Base-by-base conservation (phyloP, 805 yeast species). In the Kuraishia cidri region DNA sequence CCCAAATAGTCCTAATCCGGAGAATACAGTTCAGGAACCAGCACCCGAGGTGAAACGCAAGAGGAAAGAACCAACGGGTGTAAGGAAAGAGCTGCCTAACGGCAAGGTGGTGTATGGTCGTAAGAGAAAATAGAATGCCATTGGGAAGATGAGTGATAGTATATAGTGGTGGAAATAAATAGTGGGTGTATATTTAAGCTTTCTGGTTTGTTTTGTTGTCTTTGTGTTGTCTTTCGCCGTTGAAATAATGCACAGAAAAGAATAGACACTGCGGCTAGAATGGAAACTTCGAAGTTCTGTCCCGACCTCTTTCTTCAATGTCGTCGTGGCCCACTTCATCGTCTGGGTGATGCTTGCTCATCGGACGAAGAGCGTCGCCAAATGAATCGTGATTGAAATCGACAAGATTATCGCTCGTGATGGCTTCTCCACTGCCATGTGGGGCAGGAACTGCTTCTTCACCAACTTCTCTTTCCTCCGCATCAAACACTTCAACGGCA, bases 41-140 rank as follows among this genome's bases (percentile, higher is more conserved):
- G 40, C 40, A 16, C 12, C 28, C 3, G 35, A 32, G 20, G 35
- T 44, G 26, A 56, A 55, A 39, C 47, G 44, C 30, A 58, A 50
- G 37, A 59, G 58, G 46, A 52, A 56, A 32, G 46, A 43, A 13
- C 57, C 47, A 16, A 54, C 50, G 32, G 73, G 71, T 7, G 64
- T 64, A 36, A 69, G 63, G 40, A 50, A 59, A 29, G 72, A 62
- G 31, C 56, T 77, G 37, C 79, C 80, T 7, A 77, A 76, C 45
- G 84, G 84, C 1, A 75, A 75, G 46, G 71, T 72, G 8, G 62
- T 72, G 3, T 54, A 57, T 17, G 10, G 33, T 24, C 16, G 33
- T n/a, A 30, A 35, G 40, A 21, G 36, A 31, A 26, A 30, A 26
- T 34, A 32, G 30, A 20, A 11, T n/a, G 11, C n/a, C n/a, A n/a